Base-by-base conservation (phyloP, 805 yeast species). In the Yueomyces sinensis region DNA sequence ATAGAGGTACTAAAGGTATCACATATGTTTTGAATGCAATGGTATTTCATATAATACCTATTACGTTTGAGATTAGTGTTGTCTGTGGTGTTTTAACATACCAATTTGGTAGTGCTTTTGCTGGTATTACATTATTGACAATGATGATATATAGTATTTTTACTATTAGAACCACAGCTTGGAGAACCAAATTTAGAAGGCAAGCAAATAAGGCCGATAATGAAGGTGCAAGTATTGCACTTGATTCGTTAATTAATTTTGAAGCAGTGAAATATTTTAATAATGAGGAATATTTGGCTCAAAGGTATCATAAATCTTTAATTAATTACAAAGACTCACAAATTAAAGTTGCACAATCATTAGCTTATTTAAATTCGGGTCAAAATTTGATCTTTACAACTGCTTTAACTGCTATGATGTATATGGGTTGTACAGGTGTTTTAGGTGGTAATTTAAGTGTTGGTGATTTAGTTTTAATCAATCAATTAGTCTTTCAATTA, bases 21-120 rank as follows among this genome's bases (percentile, higher is more conserved):
- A 78, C 93, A 11, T 87, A 82, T 47, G 96, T 91, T 4, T 63
- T 91, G 32, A 75, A 82, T 27, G 95, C 97, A 2, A 82, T 89
- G 94, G 95, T 91, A n/a, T 89, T 91, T 63, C 97, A 91, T 54
- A 87, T 91, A 27, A 64, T 89, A 24, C 98, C 98, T 7, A 81
- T 89, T 29, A 69, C 93, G 3, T 81, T 91, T 52, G 98, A 91
- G 55, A 91, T 91, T 35, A 70, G 82, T 3, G 78, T 91, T 36
- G 98, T 91, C 11, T 82, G 95, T 53, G 95, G 96, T 37, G 81
- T 91, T 30, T 63, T 91, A 44, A 84, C 95, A 13, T 89, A 87
- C 55, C 89, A 89, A 54, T 91, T 84, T 53, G 98, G 98, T 18
- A 58, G 72, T 2, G 66, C 77, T 17, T 91, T 84, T 62, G 96